phyloP scores from a whole-genome alignment of 2,329 filamentous ascomycete genomes.

The Emericellopsis atlantica region DNA sequence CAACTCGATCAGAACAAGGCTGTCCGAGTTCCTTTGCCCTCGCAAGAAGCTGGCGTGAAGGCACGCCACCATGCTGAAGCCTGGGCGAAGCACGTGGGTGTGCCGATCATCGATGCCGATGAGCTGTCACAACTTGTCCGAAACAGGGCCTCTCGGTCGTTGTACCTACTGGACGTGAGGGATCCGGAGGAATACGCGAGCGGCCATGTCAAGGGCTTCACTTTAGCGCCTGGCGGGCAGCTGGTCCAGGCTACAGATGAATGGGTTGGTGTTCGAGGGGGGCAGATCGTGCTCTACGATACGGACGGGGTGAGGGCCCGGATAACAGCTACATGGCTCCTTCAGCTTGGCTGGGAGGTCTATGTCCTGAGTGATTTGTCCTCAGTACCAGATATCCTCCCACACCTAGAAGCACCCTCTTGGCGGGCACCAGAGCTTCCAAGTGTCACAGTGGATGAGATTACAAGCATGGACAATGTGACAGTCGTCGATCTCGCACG shows the following conservation, averaged over 20 bases:
- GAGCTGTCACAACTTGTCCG: conserved; percentile 5
- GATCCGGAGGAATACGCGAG: conserved; percentile 13
- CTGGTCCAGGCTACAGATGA: conserved; percentile 17
- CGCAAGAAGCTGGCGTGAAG: conserved; percentile 3
- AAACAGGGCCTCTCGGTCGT: conserved; percentile 7
- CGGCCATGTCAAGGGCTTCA: conserved; percentile 11
- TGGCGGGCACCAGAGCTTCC: conserved; percentile 1
- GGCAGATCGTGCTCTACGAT: conserved; percentile 14
- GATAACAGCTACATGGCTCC: conserved; percentile 16
- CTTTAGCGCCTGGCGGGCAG: conserved; percentile 16
- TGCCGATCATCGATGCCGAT: conserved; percentile 4
- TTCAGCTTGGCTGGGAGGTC: conserved; percentile 17
- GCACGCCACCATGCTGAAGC: conserved; percentile 3
- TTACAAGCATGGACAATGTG: conserved; percentile 5
- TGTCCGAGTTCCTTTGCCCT: conserved; percentile 6
- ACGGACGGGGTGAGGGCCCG: conserved; percentile 13
- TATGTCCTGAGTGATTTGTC: conserved; percentile 9
- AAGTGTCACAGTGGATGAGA: conserved; percentile 3
- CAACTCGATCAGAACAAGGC: conserved; percentile 10
- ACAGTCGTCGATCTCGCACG: conserved; percentile 15
- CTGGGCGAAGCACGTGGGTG: conserved; percentile 13
- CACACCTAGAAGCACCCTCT: background rate
- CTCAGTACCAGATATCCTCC: conserved; percentile 5
- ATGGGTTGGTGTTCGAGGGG: conserved; percentile 16
- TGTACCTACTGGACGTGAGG: conserved; percentile 15